A percentile compares a stretch with the other conserved stretches of the same genome.
These are phyloP conservation scores for Colletotrichum cuscutae DNA, from an alignment of 2,329 filamentous ascomycete species.

Conservation along the genomic window DNA sequence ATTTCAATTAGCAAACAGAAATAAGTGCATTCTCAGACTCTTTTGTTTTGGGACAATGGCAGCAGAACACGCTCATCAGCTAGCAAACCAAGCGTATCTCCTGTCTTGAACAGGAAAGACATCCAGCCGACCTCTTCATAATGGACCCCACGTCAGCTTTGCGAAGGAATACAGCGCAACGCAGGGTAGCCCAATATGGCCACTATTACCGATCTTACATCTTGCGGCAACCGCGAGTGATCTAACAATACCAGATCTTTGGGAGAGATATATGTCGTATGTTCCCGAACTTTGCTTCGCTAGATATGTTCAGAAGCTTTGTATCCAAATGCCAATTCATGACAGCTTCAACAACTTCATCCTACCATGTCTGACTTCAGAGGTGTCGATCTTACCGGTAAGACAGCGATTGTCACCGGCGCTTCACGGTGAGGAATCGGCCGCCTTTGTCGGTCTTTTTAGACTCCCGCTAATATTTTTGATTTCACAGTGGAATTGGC, in stretches of 20 bases:
- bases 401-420: slow-evolving; percentile 25
- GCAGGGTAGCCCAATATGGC: neutral
- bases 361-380: slow-evolving; percentile 28
- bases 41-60: neutral
- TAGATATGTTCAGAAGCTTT: neutral
- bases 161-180: neutral
- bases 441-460: neutral
- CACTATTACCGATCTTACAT: neutral
- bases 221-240: neutral
- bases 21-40: too few species aligned
- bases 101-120: neutral
- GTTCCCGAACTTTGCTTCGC: neutral
- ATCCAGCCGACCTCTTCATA: neutral
- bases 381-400: slow-evolving; percentile 39
- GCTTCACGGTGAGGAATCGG: slow-evolving; percentile 30
- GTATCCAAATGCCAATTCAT: too few species aligned
- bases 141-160: neutral
- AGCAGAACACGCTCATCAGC: neutral
- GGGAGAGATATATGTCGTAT: too few species aligned
- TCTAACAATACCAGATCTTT: neutral
- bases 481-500: slow-evolving; percentile 54
- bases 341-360: neutral
- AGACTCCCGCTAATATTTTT: neutral
- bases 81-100: neutral
- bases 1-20: too few species aligned